Conservation (phyloP, 2,329 filamentous ascomycete species). For the Colletotrichum sidae region DNA sequence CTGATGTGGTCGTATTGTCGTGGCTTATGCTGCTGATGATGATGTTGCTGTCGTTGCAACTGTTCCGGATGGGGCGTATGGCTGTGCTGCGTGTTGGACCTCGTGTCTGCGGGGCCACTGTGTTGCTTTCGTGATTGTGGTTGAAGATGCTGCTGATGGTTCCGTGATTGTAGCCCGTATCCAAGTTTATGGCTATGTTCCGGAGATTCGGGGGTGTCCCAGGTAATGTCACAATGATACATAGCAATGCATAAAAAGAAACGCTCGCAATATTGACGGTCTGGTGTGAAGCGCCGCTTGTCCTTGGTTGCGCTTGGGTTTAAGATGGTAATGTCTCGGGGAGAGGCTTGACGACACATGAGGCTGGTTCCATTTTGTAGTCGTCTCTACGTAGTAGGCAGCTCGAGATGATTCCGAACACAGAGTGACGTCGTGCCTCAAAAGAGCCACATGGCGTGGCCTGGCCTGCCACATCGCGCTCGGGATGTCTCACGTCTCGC, state of each 20-base stretch:
- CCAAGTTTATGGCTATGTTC: constrained; percentile 22
- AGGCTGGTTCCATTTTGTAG: constrained; percentile 36
- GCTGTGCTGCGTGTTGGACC: constrained; percentile 17
- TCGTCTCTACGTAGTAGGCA: constrained; percentile 1
- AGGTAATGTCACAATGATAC: constrained; percentile 37
- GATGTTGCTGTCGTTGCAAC: background rate
- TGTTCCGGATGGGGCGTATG: constrained; percentile 20
- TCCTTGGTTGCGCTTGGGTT: background rate
- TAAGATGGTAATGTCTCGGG: constrained; percentile 15
- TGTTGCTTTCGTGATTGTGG: constrained; percentile 1
- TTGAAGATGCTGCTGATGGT: constrained; percentile 1
- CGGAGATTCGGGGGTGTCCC: constrained; percentile 26
- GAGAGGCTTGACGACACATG: constrained; percentile 38
- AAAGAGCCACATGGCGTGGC: constrained; percentile 23
- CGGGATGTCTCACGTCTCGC: constrained; percentile 22
- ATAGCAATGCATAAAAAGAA: constrained; percentile 25
- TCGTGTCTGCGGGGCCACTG: constrained; percentile 14
- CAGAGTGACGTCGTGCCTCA: constrained; percentile 32
- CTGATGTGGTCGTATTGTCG: constrained; percentile 19
- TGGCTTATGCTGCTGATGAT: constrained; percentile 1
- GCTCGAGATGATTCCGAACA: background rate
- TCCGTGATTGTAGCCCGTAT: constrained; percentile 7
- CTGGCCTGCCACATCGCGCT: background rate
- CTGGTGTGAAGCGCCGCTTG: background rate
- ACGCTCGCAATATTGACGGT: constrained; percentile 3